A percentile compares a stretch with the other conserved stretches of the same genome.
Evolutionary conservation across 2,329 filamentous ascomycete genomes (phyloP).

Genomic region (Apiospora koreana): DNA sequence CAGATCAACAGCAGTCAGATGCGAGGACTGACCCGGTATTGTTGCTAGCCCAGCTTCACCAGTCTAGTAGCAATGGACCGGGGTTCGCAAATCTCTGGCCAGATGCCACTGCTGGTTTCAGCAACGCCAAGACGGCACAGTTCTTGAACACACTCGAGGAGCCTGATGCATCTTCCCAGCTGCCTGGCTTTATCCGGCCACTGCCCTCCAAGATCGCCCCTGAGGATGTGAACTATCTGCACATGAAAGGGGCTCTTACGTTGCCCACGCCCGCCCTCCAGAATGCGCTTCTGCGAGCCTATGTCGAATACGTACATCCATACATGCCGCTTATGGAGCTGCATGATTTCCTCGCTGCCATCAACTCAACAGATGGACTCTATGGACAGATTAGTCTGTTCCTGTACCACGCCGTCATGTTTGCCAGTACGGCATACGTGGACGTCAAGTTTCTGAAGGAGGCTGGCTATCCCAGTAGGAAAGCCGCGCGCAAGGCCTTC

Average conservation of each 20-base stretch:
- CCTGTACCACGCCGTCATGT: constrained; percentile 94
- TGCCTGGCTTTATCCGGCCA: constrained; percentile 74
- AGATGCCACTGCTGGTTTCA: constrained; percentile 34
- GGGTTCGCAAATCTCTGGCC: constrained; percentile 35
- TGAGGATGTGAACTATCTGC: constrained; percentile 82
- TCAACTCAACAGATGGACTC: constrained; percentile 68
- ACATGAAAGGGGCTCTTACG: constrained; percentile 79
- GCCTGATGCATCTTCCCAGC: constrained; percentile 48
- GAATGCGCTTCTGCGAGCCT: constrained; percentile 78
- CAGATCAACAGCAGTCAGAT: constrained; percentile 29
- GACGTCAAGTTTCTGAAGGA: constrained; percentile 75
- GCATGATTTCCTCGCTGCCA: constrained; percentile 57
- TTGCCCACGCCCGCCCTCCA: constrained; percentile 72
- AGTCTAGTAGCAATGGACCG: constrained; percentile 26
- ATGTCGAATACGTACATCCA: constrained; percentile 87
- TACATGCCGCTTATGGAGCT: constrained; percentile 88
- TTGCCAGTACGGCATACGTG: constrained; percentile 85
- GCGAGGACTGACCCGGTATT: constrained; percentile 33
- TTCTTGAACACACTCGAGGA: constrained; percentile 50
- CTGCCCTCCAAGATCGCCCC: constrained; percentile 74
- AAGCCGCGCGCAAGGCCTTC: constrained; percentile 82
- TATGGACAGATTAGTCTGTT: constrained; percentile 78
- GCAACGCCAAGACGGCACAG: constrained; percentile 41
- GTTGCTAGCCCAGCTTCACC: constrained; percentile 32
- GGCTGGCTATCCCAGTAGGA: constrained; percentile 76